Base-by-base conservation (phyloP, 345 rosid species). In the Aquilaria sinensis region DNA sequence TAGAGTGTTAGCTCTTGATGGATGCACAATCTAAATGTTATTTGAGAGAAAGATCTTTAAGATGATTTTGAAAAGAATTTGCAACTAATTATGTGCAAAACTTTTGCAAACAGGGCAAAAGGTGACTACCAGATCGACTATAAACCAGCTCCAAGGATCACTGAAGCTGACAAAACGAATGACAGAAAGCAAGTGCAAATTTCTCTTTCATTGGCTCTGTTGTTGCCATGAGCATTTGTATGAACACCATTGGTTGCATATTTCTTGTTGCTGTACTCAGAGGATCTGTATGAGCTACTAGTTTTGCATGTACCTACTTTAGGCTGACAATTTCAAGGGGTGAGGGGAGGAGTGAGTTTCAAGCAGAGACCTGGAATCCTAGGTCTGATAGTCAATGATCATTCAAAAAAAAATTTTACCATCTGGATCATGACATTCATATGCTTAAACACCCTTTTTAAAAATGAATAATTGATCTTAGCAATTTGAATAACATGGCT, bases 91-190 rank as follows among this genome's bases (percentile, higher is more conserved):
- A 57, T 66, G 29, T 61, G 55, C 55, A 57, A 56, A 6, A 37
- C 57, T 71, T 60, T 31, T 80, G 65, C 58, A 47, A 78, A 57
- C 81, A 88, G 96, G 77, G 89, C 88, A 58, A 85, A 94, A 75
- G 99, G 95, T 62, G 95, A 88, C 68, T 90, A 88, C 73, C 99
- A 90, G 58, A 88, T 94, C 72, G 96, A 88, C 64, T 90, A 90
- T 56, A 78, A 70, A 49, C 99, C 99, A 48, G 96, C 99, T 75
- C 91, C 97, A 12, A 80, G 97, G 68, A 72, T 86, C 70, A 88
- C 96, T 1, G 96, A 94, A 76, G 97, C 96, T 57, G 96, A 94
- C 83, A 81, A 88, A 80, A 70, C 57, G 11, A 90, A 88, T 67
- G 96, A 90, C 61, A 85, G 64, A 78, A 94, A 84, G 97, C 88